Evolutionary conservation across 306 rosid species (phyloP).

Genomic region (Cyamopsis tetragonoloba): DNA sequence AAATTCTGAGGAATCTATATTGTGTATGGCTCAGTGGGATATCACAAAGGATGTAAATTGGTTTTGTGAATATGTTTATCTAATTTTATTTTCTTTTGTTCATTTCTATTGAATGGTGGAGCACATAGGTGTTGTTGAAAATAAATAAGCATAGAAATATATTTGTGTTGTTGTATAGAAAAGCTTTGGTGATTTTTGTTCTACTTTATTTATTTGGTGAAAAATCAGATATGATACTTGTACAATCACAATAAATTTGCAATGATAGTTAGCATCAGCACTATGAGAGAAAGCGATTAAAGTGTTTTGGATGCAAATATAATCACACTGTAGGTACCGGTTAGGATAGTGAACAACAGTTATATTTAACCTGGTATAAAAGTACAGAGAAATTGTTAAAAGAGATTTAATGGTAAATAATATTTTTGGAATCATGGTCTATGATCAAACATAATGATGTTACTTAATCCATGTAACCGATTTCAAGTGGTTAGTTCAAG

Average conservation of each 20-base stretch:
- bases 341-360: too few species aligned
- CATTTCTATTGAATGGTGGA: not conserved
- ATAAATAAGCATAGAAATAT: slow-evolving; percentile 10
- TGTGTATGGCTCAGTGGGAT: slow-evolving; percentile 10
- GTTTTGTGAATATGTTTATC: slow-evolving; percentile 5
- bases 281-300: too few species aligned
- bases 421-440: too few species aligned
- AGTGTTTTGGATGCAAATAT: too few species aligned
- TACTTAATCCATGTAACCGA: too few species aligned
- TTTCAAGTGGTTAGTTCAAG: too few species aligned
- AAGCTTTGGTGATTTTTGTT: slow-evolving; percentile 19
- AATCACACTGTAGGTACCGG: too few species aligned
- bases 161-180: slow-evolving; percentile 39
- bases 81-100: not conserved
- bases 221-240: slow-evolving; percentile 16
- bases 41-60: slow-evolving; percentile 17
- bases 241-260: not conserved
- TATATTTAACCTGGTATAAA: too few species aligned
- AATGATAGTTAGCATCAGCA: not conserved
- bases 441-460: too few species aligned
- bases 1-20: not conserved
- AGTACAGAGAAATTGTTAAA: too few species aligned
- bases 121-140: slow-evolving; percentile 2
- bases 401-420: too few species aligned
- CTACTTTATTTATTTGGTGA: slow-evolving; percentile 23